Evolutionary conservation across 495 filamentous ascomycete species (phyloP).

Genomic region (Hyaloscypha variabilis): DNA sequence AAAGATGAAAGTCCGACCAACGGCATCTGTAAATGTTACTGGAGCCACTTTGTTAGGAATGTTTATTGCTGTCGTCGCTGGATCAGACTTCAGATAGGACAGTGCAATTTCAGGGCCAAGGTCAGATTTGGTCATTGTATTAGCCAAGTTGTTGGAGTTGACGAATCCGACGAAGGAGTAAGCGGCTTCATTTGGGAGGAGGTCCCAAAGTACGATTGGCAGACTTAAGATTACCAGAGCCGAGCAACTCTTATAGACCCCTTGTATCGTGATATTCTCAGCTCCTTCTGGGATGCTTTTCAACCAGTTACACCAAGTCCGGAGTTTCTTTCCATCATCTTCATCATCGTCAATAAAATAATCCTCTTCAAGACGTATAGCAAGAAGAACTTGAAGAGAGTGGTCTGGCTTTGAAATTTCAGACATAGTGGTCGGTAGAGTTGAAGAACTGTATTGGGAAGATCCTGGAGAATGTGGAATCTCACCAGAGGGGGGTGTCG

Average conservation of each 20-base stretch:
- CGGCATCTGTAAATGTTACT: conserved; percentile 65
- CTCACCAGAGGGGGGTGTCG: too few species aligned
- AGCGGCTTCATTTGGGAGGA: not conserved
- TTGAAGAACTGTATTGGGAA: too few species aligned
- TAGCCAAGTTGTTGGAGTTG: not conserved
- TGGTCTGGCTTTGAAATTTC: not conserved
- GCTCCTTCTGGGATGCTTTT: not conserved
- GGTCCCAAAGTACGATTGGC: not conserved
- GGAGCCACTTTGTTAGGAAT: too few species aligned
- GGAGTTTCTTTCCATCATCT: not conserved
- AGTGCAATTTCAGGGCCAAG: too few species aligned
- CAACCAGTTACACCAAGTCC: conserved; percentile 1
- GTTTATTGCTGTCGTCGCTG: too few species aligned
- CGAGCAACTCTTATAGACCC: not conserved
- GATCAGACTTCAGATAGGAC: too few species aligned
- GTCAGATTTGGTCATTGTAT: too few species aligned
- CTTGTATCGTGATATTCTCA: not conserved
- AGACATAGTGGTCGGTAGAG: too few species aligned
- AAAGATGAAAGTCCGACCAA: conserved; percentile 63
- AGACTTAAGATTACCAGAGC: not conserved
- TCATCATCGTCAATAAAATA: not conserved
- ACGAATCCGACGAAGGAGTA: conserved; percentile 4
- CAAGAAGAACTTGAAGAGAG: not conserved
- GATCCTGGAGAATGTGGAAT: too few species aligned
- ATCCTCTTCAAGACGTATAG: not conserved